Base-by-base conservation (phyloP, 495 filamentous ascomycete genomes). In the Penicillium ucsense region DNA sequence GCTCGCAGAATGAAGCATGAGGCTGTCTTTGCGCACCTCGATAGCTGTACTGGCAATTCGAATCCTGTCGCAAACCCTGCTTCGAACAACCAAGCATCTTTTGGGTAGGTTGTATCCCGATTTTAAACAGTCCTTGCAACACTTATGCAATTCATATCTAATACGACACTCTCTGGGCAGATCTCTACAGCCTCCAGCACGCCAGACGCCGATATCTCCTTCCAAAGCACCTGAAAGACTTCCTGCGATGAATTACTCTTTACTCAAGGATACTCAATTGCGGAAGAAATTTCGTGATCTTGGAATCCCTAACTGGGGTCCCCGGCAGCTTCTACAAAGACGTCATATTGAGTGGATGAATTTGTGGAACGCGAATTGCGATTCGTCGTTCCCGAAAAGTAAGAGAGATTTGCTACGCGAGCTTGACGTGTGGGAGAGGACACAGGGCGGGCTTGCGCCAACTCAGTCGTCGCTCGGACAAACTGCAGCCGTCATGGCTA, bases 351-450 rank as follows among this genome's bases (percentile, higher is more conserved):
- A 99, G 67, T 99, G 89, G 89, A 73, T 91, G 53, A 96, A 90
- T 38, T 60, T 97, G 29, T 96, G 88, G 83, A 99, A 99, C 61
- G 88, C 94, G 9, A 97, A 97, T 53, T 91, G 88, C 64, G 92
- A 99, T 62, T 84, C 88, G 3, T 77, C 74, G 45, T 67, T 64
- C 4, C 88, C 87, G 1, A 84, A 84, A 56, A 66, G 73, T 4
- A 88, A 86, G 53, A 61, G 68, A 3, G 83, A 91, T 41, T 57
- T 98, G 5, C 59, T 92, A 31, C 75, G 75, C 5, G 91, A 95
- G 46, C 59, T 98, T 11, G 83, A 89, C 28, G 56, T 76, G 3
- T 96, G 92, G 90, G 92, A 98, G 56, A 70, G 76, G 31, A 90
- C 84, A 0, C 80, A 91, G 49, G 74, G 74, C 31, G 70, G 70